Evolutionary conservation across 129 eudicot species (phyloP), one percentile per base, ranked within the genome.

Genomic region (Lonicera japonica): DNA sequence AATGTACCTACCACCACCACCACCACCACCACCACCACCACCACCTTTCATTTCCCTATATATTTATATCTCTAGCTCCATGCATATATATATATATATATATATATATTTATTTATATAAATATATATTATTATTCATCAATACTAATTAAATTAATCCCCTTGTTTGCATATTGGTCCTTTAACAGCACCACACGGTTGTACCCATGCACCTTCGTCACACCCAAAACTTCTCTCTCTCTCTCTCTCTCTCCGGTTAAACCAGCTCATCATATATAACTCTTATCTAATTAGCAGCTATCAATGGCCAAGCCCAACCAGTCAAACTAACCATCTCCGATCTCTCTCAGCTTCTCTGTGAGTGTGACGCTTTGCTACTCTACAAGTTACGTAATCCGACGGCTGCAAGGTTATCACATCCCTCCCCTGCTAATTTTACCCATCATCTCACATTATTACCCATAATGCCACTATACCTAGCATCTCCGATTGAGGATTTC

Each of bases 251-350:
- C 73, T 56, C 68, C 11, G 19, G 79, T 25, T 56, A 68, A 72
- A 46, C 61, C 52, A 18, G 13, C 65, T 25, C 59, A 68, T 52
- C 61, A 72, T 68, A n/a, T 6, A 29, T 29, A 29, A 6, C 36
- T 29, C 6, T 29, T 29, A n/a, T n/a, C n/a, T n/a, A n/a, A n/a
- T n/a, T n/a, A 24, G 25, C 39, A 52, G 56, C 15, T 4, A 56
- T 63, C 68, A 62, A 54, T 0, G 48, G 11, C 4, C 6, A 2
- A 29, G 6, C 4, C 25, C 54, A 64, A 39, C 18, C 38, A 53
- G 63, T 64, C 73, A 64, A 69, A 79, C 80, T 55, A 67, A 70
- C 83, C 55, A 29, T 29, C 36, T 29, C n/a, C n/a, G n/a, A n/a
- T 73, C 65, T 73, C 83, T 12, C 11, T n/a, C 58, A 72, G 56